Evolutionary conservation across 768 basidiomycete species (phyloP).

Genomic region (Suillus clintonianus): DNA sequence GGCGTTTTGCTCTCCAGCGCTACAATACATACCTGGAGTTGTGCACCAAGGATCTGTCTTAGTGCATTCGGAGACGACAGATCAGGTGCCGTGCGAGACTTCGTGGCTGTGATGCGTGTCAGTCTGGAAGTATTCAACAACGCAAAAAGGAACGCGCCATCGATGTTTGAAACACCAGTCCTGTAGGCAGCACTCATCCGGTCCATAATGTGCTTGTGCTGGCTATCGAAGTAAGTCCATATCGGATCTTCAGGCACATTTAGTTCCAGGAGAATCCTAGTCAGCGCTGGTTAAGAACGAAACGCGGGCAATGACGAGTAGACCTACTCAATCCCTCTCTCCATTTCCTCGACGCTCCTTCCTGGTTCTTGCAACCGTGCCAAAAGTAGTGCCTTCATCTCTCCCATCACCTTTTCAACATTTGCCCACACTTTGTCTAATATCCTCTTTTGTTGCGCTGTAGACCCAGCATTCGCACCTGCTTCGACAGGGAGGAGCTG

Average conservation of each 20-base stretch:
- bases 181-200: conserved; percentile 68
- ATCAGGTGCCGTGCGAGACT: conserved; percentile 44
- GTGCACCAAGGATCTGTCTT: conserved; percentile 46
- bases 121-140: conserved; percentile 10
- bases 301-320: not conserved
- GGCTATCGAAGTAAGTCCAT: conserved; percentile 95
- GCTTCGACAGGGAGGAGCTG: conserved; percentile 75
- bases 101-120: conserved; percentile 38
- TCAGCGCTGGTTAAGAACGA: conserved; percentile 4
- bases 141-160: conserved; percentile 35
- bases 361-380: conserved; percentile 80
- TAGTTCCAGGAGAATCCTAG: conserved; percentile 85
- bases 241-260: conserved; percentile 86
- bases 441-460: conserved; percentile 87
- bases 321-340: conserved; percentile 92
- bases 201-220: conserved; percentile 83
- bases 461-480: conserved; percentile 56
- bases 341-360: conserved; percentile 88
- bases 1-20: conserved; percentile 65
- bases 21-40: conserved; percentile 61
- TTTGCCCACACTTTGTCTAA: conserved; percentile 95
- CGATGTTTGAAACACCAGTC: conserved; percentile 49
- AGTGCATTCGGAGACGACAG: conserved; percentile 38
- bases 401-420: conserved; percentile 92
- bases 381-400: conserved; percentile 80